Base-by-base conservation (phyloP, 208 protist genomes). In the Trypanosoma vivax region DNA sequence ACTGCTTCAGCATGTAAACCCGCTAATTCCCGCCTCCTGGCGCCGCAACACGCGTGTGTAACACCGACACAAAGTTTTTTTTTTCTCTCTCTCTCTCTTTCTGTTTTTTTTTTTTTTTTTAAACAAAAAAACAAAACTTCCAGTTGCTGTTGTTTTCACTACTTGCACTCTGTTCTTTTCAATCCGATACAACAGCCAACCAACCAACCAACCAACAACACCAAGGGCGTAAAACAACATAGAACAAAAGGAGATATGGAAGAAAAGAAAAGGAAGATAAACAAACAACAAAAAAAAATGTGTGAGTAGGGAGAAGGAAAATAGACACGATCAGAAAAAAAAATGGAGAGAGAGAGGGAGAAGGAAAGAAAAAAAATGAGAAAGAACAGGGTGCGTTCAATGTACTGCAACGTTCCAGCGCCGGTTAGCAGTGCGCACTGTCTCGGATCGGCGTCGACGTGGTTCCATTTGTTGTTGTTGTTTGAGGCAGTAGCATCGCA, bases 401-500 rank as follows among this genome's bases (percentile, higher is more conserved):
- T 53, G 55, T 27, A 61, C 55, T 11, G 55, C 46, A 25, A 61
- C 47, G 19, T 52, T 47, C 25, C 42, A 37, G 21, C 29, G 43
- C n/a, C 42, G 33, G 11, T 31, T 24, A 2, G 13, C 24, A 21
- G 33, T 28, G 7, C 21, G 13, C 23, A 42, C 14, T 23, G 35
- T 1, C 7, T 31, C 45, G 54, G n/a, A n/a, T n/a, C 31, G 21
- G 16, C 14, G 23, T 21, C 29, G 41, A 14, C 18, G 7, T 1
- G 42, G n/a, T 19, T 18, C 10, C 34, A 43, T 37, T 6, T 25
- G 21, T 19, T 58, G 43, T 2, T 33, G 30, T 16, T 53, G 23
- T 6, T 52, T 50, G 19, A 94, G 73, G 55, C 88, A 94, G 64
- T 84, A 88, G 52, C 81, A 87, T 31, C 60, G 34, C 70, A 90